Percentiles rank a stretch among this genome's conserved stretches.
phyloP scores from a whole-genome alignment of 495 filamentous ascomycete genomes.

The Penicillium psychrofluorescens region DNA sequence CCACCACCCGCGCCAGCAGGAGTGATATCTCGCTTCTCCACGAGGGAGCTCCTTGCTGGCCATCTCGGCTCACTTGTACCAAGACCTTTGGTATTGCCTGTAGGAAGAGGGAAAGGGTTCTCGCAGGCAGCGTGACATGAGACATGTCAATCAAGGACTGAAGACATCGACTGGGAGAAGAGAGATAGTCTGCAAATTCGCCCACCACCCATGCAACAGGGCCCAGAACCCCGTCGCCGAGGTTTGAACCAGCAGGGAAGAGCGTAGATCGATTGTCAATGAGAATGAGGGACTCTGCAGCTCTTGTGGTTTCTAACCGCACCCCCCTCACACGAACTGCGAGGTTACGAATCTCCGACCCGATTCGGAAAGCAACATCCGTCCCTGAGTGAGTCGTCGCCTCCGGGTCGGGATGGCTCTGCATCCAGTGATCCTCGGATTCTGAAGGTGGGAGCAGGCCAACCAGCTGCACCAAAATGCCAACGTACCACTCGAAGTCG shows the following conservation, averaged over 20 bases:
- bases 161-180: constrained; percentile 56
- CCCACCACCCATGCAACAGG: constrained; percentile 78
- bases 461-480: constrained; percentile 73
- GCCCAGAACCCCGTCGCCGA: constrained; percentile 56
- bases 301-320: constrained; percentile 65
- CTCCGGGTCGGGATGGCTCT: constrained; percentile 9
- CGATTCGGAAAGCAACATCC: constrained; percentile 61
- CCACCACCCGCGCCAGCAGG: constrained; percentile 69
- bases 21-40: constrained; percentile 65
- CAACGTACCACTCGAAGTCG: constrained; percentile 97
- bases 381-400: constrained; percentile 7
- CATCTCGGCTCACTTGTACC: constrained; percentile 50
- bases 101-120: constrained; percentile 66
- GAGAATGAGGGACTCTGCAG: constrained; percentile 71
- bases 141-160: constrained; percentile 63
- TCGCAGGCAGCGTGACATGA: constrained; percentile 51
- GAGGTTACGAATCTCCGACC: constrained; percentile 76
- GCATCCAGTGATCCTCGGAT: constrained; percentile 13
- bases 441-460: constrained; percentile 48
- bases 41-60: constrained; percentile 49
- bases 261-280: constrained; percentile 36
- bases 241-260: constrained; percentile 36
- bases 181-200: constrained; percentile 70
- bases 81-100: constrained; percentile 86
- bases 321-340: constrained; percentile 86